These are phyloP conservation scores for Vicia villosa DNA, from an alignment of 306 rosid genomes.

Conservation along the genomic window DNA sequence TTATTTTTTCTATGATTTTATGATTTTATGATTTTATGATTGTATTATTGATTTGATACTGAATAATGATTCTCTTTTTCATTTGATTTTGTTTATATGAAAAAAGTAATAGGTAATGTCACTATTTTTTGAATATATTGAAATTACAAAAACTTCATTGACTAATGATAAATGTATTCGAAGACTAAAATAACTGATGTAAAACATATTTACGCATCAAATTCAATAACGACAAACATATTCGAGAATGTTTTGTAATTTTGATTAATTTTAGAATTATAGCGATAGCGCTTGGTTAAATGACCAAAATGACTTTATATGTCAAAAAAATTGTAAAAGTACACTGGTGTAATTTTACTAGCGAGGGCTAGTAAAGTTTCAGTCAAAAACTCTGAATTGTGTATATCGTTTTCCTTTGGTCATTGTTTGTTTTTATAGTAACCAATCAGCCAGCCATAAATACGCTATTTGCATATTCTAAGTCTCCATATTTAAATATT, in stretches of 20 bases:
- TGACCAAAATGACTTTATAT: background rate
- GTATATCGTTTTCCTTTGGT: too few species aligned
- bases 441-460: too few species aligned
- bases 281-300: background rate
- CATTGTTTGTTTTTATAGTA: too few species aligned
- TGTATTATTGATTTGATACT: slow-evolving; percentile 19
- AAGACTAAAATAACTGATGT: background rate
- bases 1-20: background rate
- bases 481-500: too few species aligned
- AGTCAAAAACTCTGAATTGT: too few species aligned
- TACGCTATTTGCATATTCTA: too few species aligned
- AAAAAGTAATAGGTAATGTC: background rate
- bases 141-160: background rate
- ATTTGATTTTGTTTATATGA: background rate
- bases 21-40: slow-evolving; percentile 11
- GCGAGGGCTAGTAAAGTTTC: too few species aligned
- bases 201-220: background rate
- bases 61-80: slow-evolving; percentile 21
- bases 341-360: too few species aligned
- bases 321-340: too few species aligned
- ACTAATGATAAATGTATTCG: too few species aligned
- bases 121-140: background rate
- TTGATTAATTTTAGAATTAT: background rate
- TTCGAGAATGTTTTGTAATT: background rate
- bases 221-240: background rate